phyloP scores from a whole-genome alignment of 2,329 filamentous ascomycete species.

The Dactylellina drechsleri region DNA sequence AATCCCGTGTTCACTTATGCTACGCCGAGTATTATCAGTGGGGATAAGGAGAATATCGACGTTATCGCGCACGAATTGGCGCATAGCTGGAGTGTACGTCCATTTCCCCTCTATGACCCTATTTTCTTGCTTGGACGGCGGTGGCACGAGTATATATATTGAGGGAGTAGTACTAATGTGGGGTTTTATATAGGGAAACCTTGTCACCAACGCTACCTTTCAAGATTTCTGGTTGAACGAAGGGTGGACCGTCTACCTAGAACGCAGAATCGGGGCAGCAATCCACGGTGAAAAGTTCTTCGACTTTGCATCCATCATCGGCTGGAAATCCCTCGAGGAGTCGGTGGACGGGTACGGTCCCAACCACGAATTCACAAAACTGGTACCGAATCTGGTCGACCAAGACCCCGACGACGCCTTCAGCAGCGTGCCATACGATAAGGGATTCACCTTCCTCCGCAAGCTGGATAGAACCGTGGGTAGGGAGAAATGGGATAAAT shows the following conservation, averaged over 20 bases:
- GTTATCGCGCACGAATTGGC: constrained; percentile 88
- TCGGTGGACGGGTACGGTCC: constrained; percentile 80
- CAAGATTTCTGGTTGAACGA: constrained; percentile 72
- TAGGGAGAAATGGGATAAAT: constrained; percentile 88
- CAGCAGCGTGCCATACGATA: constrained; percentile 91
- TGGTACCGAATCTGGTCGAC: constrained; percentile 85
- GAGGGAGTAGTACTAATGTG: background rate
- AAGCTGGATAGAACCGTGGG: constrained; percentile 87
- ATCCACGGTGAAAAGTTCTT: constrained; percentile 86
- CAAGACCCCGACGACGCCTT: constrained; percentile 97
- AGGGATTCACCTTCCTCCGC: constrained; percentile 94
- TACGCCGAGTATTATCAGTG: constrained; percentile 91
- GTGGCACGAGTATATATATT: background rate
- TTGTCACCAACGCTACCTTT: constrained; percentile 68
- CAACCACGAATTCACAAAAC: constrained; percentile 91
- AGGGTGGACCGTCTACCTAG: constrained; percentile 95
- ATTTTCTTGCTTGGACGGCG: background rate
- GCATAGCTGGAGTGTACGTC: constrained; percentile 71
- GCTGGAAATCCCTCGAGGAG: constrained; percentile 89
- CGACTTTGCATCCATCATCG: constrained; percentile 94
- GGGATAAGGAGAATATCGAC: constrained; percentile 89
- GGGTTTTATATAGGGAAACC: constrained; percentile 54
- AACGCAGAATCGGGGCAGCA: constrained; percentile 80
- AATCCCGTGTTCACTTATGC: constrained; percentile 96
- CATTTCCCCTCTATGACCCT: background rate